Conservation (phyloP, 768 basidiomycete species). For the Calocera viscosa region DNA sequence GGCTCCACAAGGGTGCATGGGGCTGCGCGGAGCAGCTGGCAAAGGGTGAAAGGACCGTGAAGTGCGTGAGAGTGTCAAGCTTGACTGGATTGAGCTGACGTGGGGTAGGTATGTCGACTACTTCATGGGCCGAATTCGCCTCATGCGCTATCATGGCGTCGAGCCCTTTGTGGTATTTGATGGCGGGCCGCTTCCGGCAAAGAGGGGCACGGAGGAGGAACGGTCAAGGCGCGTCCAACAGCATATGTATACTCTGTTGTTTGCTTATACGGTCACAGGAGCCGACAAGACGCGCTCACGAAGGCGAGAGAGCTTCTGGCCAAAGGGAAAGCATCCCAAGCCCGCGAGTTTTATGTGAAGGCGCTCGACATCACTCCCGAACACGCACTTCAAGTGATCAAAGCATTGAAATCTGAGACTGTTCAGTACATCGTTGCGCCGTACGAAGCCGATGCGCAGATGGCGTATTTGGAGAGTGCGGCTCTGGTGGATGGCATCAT, state of each 20-base stretch:
- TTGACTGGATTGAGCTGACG: no score
- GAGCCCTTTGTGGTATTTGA: conserved; percentile 91
- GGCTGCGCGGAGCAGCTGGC: conserved; percentile 85
- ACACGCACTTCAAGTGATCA: conserved; percentile 96
- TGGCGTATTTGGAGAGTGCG: conserved; percentile 75
- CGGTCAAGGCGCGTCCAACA: conserved; percentile 42
- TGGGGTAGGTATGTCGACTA: conserved; percentile 80
- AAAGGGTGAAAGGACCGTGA: conserved; percentile 66
- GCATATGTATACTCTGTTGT: no score
- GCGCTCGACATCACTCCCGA: conserved; percentile 91
- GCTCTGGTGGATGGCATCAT: conserved; percentile 82
- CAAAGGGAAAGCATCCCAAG: conserved; percentile 68
- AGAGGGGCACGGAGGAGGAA: conserved; percentile 75
- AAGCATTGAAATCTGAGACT: conserved; percentile 73
- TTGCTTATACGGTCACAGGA: no score
- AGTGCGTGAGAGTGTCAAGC: conserved; percentile 40
- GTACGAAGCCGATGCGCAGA: conserved; percentile 96
- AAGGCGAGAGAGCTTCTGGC: conserved; percentile 59
- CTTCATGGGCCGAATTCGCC: conserved; percentile 80
- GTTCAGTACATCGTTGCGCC: conserved; percentile 87
- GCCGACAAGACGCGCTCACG: conserved; percentile 62
- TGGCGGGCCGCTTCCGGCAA: conserved; percentile 89
- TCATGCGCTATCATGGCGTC: conserved; percentile 73
- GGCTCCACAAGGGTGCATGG: conserved; percentile 81
- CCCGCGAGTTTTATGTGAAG: conserved; percentile 79